phyloP scores from a whole-genome alignment of 257 asterid genomes.

The Ballota nigra region DNA sequence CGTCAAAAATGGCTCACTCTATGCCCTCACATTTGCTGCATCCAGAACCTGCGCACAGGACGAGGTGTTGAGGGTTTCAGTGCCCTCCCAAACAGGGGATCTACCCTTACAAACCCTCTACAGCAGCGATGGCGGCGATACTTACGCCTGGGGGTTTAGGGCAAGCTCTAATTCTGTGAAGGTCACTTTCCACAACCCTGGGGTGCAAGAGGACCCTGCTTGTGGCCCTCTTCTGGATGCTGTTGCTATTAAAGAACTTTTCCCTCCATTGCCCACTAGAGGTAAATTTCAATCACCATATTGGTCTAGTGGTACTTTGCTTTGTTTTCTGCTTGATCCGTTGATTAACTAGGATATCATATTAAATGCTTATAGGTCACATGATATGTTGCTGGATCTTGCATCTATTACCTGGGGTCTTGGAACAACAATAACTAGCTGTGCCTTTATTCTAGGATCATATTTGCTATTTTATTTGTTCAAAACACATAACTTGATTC shows the following conservation, averaged over 20 bases:
- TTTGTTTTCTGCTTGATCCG: too few relatives aligned
- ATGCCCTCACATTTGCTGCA: conserved; percentile 86
- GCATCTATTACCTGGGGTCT: not conserved
- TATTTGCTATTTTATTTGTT: not conserved
- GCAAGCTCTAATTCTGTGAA: conserved; percentile 49
- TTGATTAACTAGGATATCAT: not conserved
- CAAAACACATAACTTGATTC: not conserved
- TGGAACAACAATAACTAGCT: not conserved
- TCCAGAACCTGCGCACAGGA: conserved; percentile 92
- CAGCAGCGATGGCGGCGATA: conserved; percentile 75
- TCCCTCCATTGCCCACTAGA: conserved; percentile 48
- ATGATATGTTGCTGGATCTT: not conserved
- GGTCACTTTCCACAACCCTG: conserved; percentile 68
- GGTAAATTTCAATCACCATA: conserved; percentile 38
- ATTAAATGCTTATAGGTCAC: not conserved
- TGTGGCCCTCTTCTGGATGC: conserved; percentile 94
- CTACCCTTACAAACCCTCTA: conserved; percentile 82
- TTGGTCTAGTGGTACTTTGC: too few relatives aligned
- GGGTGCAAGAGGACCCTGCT: conserved; percentile 80
- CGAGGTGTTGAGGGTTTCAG: conserved; percentile 72
- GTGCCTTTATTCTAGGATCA: not conserved
- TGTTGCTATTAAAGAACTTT: conserved; percentile 77
- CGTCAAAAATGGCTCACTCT: conserved; percentile 61
- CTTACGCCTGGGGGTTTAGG: conserved; percentile 78
- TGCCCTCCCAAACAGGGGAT: conserved; percentile 66